Evolutionary conservation across 1,139 yeast species (phyloP), one percentile per base, ranked within the genome.

Genomic region (Geotrichum klebahnii): DNA sequence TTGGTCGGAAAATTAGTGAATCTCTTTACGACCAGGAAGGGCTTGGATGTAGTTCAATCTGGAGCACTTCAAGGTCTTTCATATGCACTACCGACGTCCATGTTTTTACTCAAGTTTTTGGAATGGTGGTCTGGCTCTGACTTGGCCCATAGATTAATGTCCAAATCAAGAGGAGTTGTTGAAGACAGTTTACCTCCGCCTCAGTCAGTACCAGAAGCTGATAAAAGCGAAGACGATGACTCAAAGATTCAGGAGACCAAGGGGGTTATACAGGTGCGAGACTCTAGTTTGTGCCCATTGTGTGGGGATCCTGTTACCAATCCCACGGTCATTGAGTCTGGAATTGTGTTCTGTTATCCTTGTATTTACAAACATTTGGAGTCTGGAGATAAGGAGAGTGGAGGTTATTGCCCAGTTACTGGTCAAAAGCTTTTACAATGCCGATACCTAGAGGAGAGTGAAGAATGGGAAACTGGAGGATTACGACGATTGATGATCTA

Each of bases 91-190:
- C 97, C 97, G 0, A 76, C 85, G 0, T 87, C 95, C 2, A 84
- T 92, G 53, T 90, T 92, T 64, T 65, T 84, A 32, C 75, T 92
- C 56, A 88, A 89, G 67, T 88, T 92, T 59, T 75, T 89, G 48
- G 97, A 92, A 66, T 90, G 97, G 97, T 90, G 96, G 95, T 82
- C 83, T 55, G 79, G 86, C 40, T 81, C 90, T 16, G 88, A 85
- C 56, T 78, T 88, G 60, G 82, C 88, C 0, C 70, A 76, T 4
- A 81, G 81, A 59, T 67, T 87, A 43, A 71, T 80, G 9, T 78
- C 78, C 57, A 77, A 74, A 45, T 76, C 75, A 50, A 72, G 81
- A 5, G 75, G 76, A 51, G 66, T 67, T 8, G 64, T 79, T 6
- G 66, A 61, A 16, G 65, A 60, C 38, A 73, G 76, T 22, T 69